phyloP scores from a whole-genome alignment of 768 basidiomycete genomes.

The Hypsizygus marmoreus region DNA sequence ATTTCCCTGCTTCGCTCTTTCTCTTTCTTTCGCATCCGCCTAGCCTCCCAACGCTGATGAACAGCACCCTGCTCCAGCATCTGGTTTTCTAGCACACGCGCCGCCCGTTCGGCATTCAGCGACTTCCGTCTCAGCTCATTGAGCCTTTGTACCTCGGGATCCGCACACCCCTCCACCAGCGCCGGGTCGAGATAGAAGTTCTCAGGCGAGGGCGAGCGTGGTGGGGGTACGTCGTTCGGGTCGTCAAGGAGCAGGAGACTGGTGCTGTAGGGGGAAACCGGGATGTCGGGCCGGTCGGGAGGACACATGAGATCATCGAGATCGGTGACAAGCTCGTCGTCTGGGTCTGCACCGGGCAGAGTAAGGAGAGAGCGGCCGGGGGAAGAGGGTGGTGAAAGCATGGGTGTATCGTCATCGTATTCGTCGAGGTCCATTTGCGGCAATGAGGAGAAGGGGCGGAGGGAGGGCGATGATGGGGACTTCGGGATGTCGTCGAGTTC shows the following conservation, averaged over 20 bases:
- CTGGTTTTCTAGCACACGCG: constrained; percentile 18
- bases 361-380: constrained; percentile 26
- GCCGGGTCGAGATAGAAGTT: constrained; percentile 37
- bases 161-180: constrained; percentile 28
- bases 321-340: constrained; percentile 30
- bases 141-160: constrained; percentile 40
- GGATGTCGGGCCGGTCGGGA: background rate
- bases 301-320: background rate
- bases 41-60: constrained; percentile 40
- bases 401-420: constrained; percentile 14
- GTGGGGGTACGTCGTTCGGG: constrained; percentile 36
- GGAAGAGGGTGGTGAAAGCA: constrained; percentile 19
- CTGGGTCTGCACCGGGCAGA: constrained; percentile 36
- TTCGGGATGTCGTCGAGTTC: constrained; percentile 13
- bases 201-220: constrained; percentile 46
- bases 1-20: constrained; percentile 60
- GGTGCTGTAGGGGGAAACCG: constrained; percentile 5
- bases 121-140: constrained; percentile 40
- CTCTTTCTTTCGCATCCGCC: constrained; percentile 47
- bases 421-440: constrained; percentile 30
- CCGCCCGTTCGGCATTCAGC: constrained; percentile 21
- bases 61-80: constrained; percentile 37
- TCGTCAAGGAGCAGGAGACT: constrained; percentile 41
- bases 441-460: constrained; percentile 17
- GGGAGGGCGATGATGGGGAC: constrained; percentile 20